phyloP scores from a whole-genome alignment of 2,329 filamentous ascomycete species.

The Phaeoacremonium minimum region DNA sequence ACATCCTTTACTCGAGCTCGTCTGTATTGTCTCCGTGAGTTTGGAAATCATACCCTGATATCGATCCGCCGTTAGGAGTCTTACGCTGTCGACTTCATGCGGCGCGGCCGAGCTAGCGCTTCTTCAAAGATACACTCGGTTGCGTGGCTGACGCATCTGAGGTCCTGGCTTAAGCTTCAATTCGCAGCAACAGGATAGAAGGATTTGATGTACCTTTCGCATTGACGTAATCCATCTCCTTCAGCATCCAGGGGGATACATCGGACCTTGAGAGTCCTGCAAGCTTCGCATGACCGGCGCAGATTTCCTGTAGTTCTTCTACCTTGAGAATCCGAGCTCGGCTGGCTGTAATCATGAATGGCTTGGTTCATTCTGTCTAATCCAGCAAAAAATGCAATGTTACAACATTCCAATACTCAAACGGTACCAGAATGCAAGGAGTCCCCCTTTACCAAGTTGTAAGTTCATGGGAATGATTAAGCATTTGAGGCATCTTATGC shows the following conservation, averaged over 20 bases:
- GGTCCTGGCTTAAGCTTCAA: background rate
- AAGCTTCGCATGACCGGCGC: constrained; percentile 16
- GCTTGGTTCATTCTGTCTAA: background rate
- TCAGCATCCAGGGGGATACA: constrained; percentile 10
- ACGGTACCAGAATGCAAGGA: no score
- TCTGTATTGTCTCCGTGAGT: constrained; percentile 2
- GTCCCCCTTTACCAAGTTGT: background rate
- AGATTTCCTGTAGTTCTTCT: constrained; percentile 10
- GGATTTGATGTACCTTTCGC: constrained; percentile 9
- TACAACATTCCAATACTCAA: no score
- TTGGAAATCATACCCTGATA: background rate
- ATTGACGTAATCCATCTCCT: constrained; percentile 5
- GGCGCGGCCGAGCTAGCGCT: constrained; percentile 15
- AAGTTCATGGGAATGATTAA: background rate
- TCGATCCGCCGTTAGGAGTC: constrained; percentile 5
- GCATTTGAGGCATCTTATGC: background rate
- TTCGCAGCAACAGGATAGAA: background rate
- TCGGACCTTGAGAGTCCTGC: constrained; percentile 14
- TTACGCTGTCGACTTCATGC: constrained; percentile 12
- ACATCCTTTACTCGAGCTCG: constrained; percentile 15
- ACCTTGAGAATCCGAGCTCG: background rate
- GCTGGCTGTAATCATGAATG: background rate
- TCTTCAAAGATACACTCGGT: constrained; percentile 15
- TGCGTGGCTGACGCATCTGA: constrained; percentile 11
- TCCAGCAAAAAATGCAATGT: no score